Evolutionary conservation across 2,329 filamentous ascomycete species (phyloP).

Genomic region (Emmonsiellopsis sp.): DNA sequence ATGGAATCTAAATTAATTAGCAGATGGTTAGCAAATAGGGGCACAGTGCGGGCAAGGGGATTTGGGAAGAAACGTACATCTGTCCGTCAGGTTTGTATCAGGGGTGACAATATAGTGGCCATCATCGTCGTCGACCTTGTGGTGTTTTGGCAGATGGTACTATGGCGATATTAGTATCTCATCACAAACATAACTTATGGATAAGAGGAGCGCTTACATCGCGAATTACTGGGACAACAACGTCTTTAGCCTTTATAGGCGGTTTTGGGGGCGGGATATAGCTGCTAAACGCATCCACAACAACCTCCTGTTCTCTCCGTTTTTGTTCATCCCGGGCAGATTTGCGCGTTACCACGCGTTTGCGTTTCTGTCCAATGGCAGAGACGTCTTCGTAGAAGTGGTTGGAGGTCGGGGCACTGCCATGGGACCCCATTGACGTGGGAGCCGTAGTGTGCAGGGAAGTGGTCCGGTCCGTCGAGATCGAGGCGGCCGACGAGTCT

Average conservation of each 20-base stretch:
- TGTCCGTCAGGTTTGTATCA: constrained; percentile 73
- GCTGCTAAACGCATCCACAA: constrained; percentile 62
- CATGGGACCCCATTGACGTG: constrained; percentile 68
- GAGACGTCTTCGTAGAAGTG: constrained; percentile 58
- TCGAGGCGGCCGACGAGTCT: constrained; percentile 59
- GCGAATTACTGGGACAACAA: constrained; percentile 51
- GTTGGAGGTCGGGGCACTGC: constrained; percentile 44
- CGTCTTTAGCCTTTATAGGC: constrained; percentile 79
- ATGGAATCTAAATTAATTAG: constrained; percentile 61
- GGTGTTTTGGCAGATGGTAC: constrained; percentile 42
- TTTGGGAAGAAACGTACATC: constrained; percentile 57
- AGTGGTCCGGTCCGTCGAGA: constrained; percentile 75
- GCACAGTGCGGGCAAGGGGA: neutral
- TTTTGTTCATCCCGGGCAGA: constrained; percentile 76
- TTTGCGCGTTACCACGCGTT: constrained; percentile 66
- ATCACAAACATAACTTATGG: neutral
- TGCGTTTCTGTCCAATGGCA: constrained; percentile 76
- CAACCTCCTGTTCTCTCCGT: constrained; percentile 61
- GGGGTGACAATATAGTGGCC: constrained; percentile 93
- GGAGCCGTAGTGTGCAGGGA: constrained; percentile 81
- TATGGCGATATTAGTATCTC: constrained; percentile 17
- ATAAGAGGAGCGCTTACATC: constrained; percentile 42
- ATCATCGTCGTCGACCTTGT: constrained; percentile 90
- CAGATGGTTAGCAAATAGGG: constrained; percentile 3
- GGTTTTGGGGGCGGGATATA: constrained; percentile 85